A percentile compares a stretch with the other conserved stretches of the same genome.
phyloP scores from a whole-genome alignment of 148 eudicot species.

The Camellia sinensis region DNA sequence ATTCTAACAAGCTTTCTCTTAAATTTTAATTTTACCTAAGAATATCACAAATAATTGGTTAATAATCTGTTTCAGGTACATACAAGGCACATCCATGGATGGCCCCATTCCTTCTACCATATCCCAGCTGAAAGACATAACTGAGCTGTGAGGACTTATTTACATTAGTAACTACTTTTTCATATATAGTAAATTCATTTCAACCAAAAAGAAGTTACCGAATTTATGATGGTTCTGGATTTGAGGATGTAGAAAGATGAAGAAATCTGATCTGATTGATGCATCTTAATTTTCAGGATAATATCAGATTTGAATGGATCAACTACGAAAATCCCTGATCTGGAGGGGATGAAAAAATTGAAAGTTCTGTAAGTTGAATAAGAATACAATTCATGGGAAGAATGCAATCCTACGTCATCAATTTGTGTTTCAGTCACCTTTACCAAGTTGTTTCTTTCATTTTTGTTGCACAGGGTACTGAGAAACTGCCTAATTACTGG shows the following conservation, averaged over 20 bases:
- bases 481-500: too few species aligned
- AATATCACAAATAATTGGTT: too few species aligned
- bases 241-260: neutral
- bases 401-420: neutral
- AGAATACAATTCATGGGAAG: neutral
- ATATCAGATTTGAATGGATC: conserved; percentile 60
- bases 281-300: conserved; percentile 50
- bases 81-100: too few species aligned
- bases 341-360: conserved; percentile 34
- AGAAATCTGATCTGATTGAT: conserved; percentile 8
- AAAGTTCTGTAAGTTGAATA: conserved; percentile 44
- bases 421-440: neutral
- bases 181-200: neutral
- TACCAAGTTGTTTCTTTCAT: neutral
- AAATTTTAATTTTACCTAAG: too few species aligned
- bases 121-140: conserved; percentile 43
- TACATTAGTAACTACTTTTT: conserved; percentile 1
- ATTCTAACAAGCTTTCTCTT: neutral
- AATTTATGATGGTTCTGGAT: neutral
- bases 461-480: too few species aligned
- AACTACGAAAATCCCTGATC: conserved; percentile 45
- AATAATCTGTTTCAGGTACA: too few species aligned
- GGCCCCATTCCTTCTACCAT: conserved; percentile 47
- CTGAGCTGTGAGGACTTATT: conserved; percentile 49
- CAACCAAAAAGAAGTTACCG: neutral